Percentiles rank a stretch among this genome's conserved stretches.
phyloP scores from a whole-genome alignment of 495 filamentous ascomycete species.

The Aspergillus olivimuriae region DNA sequence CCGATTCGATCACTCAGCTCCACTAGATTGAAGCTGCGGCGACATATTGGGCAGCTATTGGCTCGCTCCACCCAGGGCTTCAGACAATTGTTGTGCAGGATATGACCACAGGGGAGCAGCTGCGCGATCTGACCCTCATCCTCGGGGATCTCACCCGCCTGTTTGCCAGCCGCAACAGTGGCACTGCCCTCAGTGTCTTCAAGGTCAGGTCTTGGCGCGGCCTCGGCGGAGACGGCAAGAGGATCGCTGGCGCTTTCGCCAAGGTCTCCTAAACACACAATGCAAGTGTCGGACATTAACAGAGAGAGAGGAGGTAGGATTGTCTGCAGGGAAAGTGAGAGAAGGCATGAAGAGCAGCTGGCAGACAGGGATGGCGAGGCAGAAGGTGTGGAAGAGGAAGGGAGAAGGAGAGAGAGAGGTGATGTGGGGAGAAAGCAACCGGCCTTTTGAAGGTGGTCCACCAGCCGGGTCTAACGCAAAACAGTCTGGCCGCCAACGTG shows the following conservation, averaged over 20 bases:
- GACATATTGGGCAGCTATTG: slow-evolving; percentile 96
- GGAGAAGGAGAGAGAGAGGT: slow-evolving; percentile 21
- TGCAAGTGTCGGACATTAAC: slow-evolving; percentile 87
- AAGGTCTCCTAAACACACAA: slow-evolving; percentile 92
- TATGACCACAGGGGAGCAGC: slow-evolving; percentile 73
- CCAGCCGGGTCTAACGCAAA: slow-evolving; percentile 39
- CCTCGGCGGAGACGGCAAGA: slow-evolving; percentile 37
- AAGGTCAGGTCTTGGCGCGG: slow-evolving; percentile 42
- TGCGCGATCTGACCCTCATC: slow-evolving; percentile 54
- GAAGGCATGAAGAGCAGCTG: slow-evolving; percentile 44
- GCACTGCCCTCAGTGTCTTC: slow-evolving; percentile 24
- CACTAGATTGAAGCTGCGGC: slow-evolving; percentile 82
- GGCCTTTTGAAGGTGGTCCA: slow-evolving; percentile 43
- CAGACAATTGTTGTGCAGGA: slow-evolving; percentile 85
- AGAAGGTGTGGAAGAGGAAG: slow-evolving; percentile 10
- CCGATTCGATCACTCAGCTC: slow-evolving; percentile 69
- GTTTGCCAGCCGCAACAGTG: slow-evolving; percentile 28
- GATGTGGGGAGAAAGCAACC: slow-evolving; percentile 34
- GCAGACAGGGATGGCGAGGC: slow-evolving; percentile 10
- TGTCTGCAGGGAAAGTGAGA: slow-evolving; percentile 23
- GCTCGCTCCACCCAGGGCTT: slow-evolving; percentile 91
- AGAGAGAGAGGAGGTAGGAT: slow-evolving; percentile 27
- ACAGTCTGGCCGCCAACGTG: slow-evolving; percentile 35
- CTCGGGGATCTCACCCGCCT: slow-evolving; percentile 27
- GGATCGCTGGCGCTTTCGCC: slow-evolving; percentile 52